These are phyloP conservation scores for Lotmaria passim DNA, from an alignment of 208 protist genomes.

Conservation along the genomic window DNA sequence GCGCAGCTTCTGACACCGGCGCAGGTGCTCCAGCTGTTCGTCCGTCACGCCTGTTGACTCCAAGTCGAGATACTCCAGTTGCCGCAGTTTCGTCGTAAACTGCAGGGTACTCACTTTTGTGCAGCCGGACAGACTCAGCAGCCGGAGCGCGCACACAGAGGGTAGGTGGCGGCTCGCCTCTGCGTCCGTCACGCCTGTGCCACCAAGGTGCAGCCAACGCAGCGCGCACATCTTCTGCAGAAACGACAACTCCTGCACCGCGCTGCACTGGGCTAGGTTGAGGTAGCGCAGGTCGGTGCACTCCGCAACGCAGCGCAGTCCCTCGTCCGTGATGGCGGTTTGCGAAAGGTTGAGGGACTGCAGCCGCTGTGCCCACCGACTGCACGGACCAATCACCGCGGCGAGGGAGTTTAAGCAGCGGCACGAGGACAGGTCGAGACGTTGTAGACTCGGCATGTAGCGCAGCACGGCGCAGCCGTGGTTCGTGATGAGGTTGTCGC, in stretches of 20 bases:
- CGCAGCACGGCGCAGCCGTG: conserved; percentile 28
- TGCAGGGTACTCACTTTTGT: conserved; percentile 23
- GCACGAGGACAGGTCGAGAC: conserved; percentile 23
- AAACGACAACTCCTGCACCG: conserved; percentile 43
- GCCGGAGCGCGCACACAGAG: conserved; percentile 32
- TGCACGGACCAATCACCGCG: conserved; percentile 5
- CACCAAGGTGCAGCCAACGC: conserved; percentile 49
- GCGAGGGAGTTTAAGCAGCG: conserved; percentile 38
- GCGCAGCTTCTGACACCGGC: conserved; percentile 33
- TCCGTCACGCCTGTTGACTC: conserved; percentile 55
- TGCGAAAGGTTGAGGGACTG: conserved; percentile 57
- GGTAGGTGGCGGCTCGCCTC: conserved; percentile 28
- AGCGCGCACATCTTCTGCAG: conserved; percentile 36
- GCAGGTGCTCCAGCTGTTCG: conserved; percentile 33
- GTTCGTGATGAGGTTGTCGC: conserved; percentile 56
- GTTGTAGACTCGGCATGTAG: conserved; percentile 31
- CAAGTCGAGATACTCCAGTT: conserved; percentile 54
- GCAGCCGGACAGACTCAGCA: conserved; percentile 61
- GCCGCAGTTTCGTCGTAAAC: conserved; percentile 34
- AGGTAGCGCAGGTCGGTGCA: conserved; percentile 57
- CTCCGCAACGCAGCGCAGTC: conserved; percentile 27
- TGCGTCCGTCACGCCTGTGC: conserved; percentile 49
- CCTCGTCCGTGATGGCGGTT: conserved; percentile 43
- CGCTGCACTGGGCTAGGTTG: conserved; percentile 48
- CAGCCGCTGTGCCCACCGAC: conserved; percentile 21